Conservation (phyloP, 176 grass and related monocot genomes). For the Cocos nucifera region DNA sequence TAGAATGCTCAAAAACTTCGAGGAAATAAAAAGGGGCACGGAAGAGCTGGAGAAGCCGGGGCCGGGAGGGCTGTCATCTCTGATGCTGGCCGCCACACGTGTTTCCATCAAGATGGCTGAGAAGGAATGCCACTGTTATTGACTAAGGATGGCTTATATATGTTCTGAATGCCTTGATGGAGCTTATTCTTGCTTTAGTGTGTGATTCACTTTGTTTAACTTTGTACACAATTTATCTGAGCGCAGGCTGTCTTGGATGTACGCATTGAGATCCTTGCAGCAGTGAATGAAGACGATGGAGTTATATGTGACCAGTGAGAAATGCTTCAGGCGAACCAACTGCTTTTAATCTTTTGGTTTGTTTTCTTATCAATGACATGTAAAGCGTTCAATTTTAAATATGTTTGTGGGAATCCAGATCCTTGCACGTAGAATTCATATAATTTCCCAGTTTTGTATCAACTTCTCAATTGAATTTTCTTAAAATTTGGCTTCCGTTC, state of each 20-base stretch:
- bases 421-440: not conserved
- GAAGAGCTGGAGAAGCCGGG: too few relatives aligned
- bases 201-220: too few relatives aligned
- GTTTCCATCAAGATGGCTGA: too few relatives aligned
- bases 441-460: not conserved
- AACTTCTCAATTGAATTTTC: not conserved
- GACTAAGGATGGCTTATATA: too few relatives aligned
- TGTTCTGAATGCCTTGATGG: too few relatives aligned
- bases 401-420: not conserved
- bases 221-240: too few relatives aligned
- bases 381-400: conserved; percentile 22
- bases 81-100: too few relatives aligned
- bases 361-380: conserved; percentile 11
- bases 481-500: conserved; percentile 6
- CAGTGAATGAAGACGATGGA: conserved; percentile 63
- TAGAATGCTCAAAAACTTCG: too few relatives aligned
- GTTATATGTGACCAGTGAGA: not conserved
- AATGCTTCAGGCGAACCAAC: conserved; percentile 3
- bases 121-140: too few relatives aligned
- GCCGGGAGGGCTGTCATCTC: too few relatives aligned
- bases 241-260: conserved; percentile 70
- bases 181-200: too few relatives aligned
- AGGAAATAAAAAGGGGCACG: too few relatives aligned
- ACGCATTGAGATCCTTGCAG: conserved; percentile 67
- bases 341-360: conserved; percentile 7